Conservation (phyloP, 805 yeast species). For the Nakazawaea ernobii region DNA sequence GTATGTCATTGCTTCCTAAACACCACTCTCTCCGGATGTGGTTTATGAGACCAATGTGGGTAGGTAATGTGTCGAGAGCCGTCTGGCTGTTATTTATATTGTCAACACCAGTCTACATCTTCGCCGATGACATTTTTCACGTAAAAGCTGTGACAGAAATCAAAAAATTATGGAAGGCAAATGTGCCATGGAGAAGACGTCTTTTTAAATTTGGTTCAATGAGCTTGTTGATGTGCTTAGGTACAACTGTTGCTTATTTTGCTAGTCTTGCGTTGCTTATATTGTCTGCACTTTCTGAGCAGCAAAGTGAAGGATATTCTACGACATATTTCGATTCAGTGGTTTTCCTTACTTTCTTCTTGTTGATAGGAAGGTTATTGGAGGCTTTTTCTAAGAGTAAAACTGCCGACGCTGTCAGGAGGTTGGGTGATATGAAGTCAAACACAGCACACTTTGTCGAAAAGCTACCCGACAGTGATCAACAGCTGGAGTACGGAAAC, state of each 20-base stretch:
- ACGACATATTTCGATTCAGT: slow-evolving; percentile 78
- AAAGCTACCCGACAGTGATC: slow-evolving; percentile 12
- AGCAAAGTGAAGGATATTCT: slow-evolving; percentile 34
- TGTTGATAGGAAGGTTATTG: slow-evolving; percentile 63
- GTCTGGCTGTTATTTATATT: slow-evolving; percentile 62
- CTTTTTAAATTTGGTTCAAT: slow-evolving; percentile 70
- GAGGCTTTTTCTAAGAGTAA: slow-evolving; percentile 63
- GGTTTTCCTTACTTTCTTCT: slow-evolving; percentile 66
- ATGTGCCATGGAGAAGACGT: slow-evolving; percentile 49
- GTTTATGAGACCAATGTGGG: slow-evolving; percentile 59
- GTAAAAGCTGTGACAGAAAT: slow-evolving; percentile 58
- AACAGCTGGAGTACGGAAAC: slow-evolving; percentile 13
- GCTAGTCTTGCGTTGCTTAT: slow-evolving; percentile 56
- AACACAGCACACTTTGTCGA: slow-evolving; percentile 40
- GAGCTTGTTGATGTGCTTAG: slow-evolving; percentile 67
- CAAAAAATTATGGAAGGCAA: slow-evolving; percentile 48
- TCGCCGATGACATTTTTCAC: slow-evolving; percentile 71
- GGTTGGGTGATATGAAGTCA: slow-evolving; percentile 47
- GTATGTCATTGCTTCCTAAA: slow-evolving; percentile 52
- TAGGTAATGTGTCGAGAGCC: slow-evolving; percentile 52
- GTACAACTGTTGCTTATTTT: slow-evolving; percentile 68
- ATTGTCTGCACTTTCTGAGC: slow-evolving; percentile 31
- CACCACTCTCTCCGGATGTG: slow-evolving; percentile 39
- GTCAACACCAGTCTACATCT: slow-evolving; percentile 70
- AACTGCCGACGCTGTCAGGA: slow-evolving; percentile 59